Evolutionary conservation across 1,139 yeast species (phyloP).

Genomic region (Geotrichum citri-aurantii): DNA sequence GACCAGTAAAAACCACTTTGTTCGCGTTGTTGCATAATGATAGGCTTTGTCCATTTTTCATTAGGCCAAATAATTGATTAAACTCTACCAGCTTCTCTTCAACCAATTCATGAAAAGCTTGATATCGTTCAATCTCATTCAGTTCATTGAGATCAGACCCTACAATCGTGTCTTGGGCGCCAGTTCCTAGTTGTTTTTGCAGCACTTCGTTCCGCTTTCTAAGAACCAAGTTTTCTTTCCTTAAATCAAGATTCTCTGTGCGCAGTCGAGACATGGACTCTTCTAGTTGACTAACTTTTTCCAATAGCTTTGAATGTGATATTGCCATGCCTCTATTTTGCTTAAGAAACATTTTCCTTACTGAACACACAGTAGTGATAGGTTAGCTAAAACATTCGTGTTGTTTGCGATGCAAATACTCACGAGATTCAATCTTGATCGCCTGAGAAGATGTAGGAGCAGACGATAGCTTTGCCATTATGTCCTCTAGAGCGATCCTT

Average conservation of each 20-base stretch:
- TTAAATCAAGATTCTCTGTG: conserved; percentile 17
- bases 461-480: background rate
- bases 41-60: background rate
- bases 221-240: conserved; percentile 14
- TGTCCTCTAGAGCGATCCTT: background rate
- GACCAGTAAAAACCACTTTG: background rate
- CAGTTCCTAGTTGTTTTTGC: conserved; percentile 1
- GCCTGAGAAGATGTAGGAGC: background rate
- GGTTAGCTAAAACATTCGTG: too few species aligned
- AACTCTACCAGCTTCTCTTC: conserved; percentile 8
- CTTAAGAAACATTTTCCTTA: conserved; percentile 7
- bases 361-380: background rate
- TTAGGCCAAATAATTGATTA: background rate
- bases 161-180: background rate
- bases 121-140: background rate
- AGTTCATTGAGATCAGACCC: background rate
- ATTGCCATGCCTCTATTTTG: conserved; percentile 16
- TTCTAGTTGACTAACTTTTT: conserved; percentile 14
- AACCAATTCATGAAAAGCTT: background rate
- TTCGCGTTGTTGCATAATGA: background rate
- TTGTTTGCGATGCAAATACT: background rate
- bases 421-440: background rate
- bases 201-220: conserved; percentile 8
- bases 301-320: conserved; percentile 7
- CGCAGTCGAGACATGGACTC: conserved; percentile 12